Base-by-base conservation (phyloP, 1,284 basidiomycete genomes). In the Puccinia coronata region DNA sequence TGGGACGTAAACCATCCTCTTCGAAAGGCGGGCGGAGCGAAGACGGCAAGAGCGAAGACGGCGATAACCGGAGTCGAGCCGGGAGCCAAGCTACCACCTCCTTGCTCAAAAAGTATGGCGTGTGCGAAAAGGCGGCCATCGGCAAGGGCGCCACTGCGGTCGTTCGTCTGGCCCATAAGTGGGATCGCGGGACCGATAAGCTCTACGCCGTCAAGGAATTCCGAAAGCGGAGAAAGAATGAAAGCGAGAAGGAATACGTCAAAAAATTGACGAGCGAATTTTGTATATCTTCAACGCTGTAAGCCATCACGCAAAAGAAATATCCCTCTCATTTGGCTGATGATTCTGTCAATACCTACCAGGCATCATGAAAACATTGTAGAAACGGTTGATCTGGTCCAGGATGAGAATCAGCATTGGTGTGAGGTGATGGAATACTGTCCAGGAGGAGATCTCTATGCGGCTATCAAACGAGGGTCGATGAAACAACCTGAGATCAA, bases 351-450 rank as follows among this genome's bases (percentile, higher is more conserved):
- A 5, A 16, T 12, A 23, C 43, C 31, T 31, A 47, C 43, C 39
- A 80, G 78, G 28, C 78, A 80, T 55, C 71, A 41, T 86, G 89
- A 91, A 86, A 99, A 99, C 87, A 90, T 99, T 84, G 96, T 99
- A 85, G 96, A 99, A 88, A 99, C 96, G 1, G 97, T 99, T 82
- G 96, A 99, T 87, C 91, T 99, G 83, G 93, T 99, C 36, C 96
- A 99, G 86, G 96, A 99, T 87, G 96, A 99, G 87, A 91, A 89
- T 83, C 92, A 93, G 83, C 92, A 95, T 85, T 99, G 96, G 96
- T 99, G 96, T 86, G 96, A 99, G 87, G 96, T 99, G 82, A 98
- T 99, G 97, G 97, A 99, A 87, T 98, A 96, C 86, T 98, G 96
- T 87, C 94, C 94, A 1, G 96, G 96, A 75, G 96, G 96, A 6